Percentiles rank a stretch among this genome's conserved stretches.
These are phyloP conservation scores for Marasmius fiardii DNA, from an alignment of 1,284 basidiomycete species.

Conservation along the genomic window DNA sequence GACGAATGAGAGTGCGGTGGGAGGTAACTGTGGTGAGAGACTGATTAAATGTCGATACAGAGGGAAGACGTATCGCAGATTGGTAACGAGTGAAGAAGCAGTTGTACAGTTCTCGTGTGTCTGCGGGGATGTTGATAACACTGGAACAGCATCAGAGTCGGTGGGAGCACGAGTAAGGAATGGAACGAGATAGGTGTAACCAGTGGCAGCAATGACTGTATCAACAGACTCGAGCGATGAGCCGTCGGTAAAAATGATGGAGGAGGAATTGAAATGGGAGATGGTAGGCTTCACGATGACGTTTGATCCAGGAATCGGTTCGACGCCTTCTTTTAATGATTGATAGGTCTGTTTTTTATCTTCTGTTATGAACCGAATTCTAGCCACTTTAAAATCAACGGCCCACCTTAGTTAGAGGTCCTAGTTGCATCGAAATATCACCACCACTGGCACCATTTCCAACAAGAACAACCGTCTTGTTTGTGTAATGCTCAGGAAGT, in stretches of 20 bases:
- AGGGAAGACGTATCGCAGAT: conserved; percentile 53
- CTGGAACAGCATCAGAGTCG: conserved; percentile 31
- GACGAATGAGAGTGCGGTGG: conserved; percentile 51
- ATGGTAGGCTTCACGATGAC: conserved; percentile 39
- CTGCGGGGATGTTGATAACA: conserved; percentile 22
- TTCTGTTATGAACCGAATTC: conserved; percentile 11
- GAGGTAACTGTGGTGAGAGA: conserved; percentile 40
- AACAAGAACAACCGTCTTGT: conserved; percentile 45
- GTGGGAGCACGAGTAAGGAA: conserved; percentile 32
- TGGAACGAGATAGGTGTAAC: conserved; percentile 50
- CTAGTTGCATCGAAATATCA: conserved; percentile 39
- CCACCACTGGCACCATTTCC: conserved; percentile 49
- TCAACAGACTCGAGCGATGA: conserved; percentile 37
- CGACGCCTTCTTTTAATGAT: conserved; percentile 32
- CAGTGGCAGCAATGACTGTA: conserved; percentile 48
- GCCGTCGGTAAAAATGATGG: conserved; percentile 46
- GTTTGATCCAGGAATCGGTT: conserved; percentile 26
- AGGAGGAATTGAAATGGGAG: conserved; percentile 40
- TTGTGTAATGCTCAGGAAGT: conserved; percentile 38
- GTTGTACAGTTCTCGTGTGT: conserved; percentile 14
- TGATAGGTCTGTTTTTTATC: conserved; percentile 36
- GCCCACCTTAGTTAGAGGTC: conserved; percentile 27
- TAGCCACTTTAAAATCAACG: conserved; percentile 34
- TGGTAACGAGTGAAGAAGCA: conserved; percentile 36
- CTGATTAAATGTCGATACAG: conserved; percentile 51